These are phyloP conservation scores for Trametes versicolor DNA, from an alignment of 1,284 basidiomycete genomes.

Conservation along the genomic window DNA sequence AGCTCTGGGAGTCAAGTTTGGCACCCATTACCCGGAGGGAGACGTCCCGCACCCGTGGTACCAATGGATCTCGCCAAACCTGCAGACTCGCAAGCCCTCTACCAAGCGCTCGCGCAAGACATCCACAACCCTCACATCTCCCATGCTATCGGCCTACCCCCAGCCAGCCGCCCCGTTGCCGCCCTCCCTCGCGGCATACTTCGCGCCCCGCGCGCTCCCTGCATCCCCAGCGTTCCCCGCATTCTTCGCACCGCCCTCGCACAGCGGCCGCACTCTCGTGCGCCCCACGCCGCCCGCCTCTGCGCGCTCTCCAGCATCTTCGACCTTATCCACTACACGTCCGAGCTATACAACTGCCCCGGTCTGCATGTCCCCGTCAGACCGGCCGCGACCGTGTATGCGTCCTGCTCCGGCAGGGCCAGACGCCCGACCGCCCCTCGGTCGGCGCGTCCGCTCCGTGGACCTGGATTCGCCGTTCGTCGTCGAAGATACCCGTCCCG, in stretches of 20 bases:
- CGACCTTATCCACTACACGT: background rate
- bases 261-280: background rate
- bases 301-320: constrained; percentile 1
- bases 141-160: constrained; percentile 1
- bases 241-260: constrained; percentile 17
- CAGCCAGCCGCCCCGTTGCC: constrained; percentile 14
- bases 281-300: background rate
- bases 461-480: background rate
- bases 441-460: too few relatives aligned
- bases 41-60: constrained; percentile 27
- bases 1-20: constrained; percentile 16
- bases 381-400: background rate
- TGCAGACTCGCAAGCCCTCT: constrained; percentile 9
- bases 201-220: constrained; percentile 17
- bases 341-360: too few relatives aligned
- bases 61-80: constrained; percentile 23
- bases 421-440: too few relatives aligned
- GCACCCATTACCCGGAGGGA: constrained; percentile 20
- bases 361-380: background rate
- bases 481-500: constrained; percentile 12
- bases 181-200: constrained; percentile 19
- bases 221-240: constrained; percentile 8
- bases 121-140: constrained; percentile 3
- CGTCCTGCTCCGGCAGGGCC: too few relatives aligned
- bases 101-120: constrained; percentile 13